Conservation (phyloP, 352 stramenopile genomes). For the Albugo candida region DNA sequence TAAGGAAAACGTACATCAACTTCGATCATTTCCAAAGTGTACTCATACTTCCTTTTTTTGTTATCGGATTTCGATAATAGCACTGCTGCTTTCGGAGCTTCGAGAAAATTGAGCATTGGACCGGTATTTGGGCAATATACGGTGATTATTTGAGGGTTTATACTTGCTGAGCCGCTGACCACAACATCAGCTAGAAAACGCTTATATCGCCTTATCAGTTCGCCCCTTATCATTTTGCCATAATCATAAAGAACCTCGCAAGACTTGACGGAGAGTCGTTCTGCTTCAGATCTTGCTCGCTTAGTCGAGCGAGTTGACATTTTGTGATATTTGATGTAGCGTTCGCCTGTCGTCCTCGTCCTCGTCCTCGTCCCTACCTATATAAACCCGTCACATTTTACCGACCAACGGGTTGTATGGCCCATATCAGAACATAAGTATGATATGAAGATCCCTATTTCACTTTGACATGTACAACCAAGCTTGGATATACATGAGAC, state of each 20-base stretch:
- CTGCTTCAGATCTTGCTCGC: neutral
- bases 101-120: slow-evolving; percentile 59
- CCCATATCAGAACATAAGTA: too few relatives aligned
- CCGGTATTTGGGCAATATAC: slow-evolving; percentile 72
- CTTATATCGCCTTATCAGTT: slow-evolving; percentile 59
- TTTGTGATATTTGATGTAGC: neutral
- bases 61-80: slow-evolving; percentile 60
- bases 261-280: neutral
- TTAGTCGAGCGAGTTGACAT: neutral
- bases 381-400: neutral
- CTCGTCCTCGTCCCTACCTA: neutral
- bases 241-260: slow-evolving; percentile 26
- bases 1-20: slow-evolving; percentile 28
- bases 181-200: slow-evolving; percentile 66
- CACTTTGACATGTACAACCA: too few relatives aligned
- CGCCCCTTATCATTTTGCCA: slow-evolving; percentile 23
- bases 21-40: slow-evolving; percentile 73
- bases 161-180: slow-evolving; percentile 11
- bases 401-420: too few relatives aligned
- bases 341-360: neutral
- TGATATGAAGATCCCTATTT: too few relatives aligned
- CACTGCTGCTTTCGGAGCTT: slow-evolving; percentile 36
- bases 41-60: slow-evolving; percentile 61
- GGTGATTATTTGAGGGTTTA: slow-evolving; percentile 23
- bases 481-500: too few relatives aligned